phyloP scores from a whole-genome alignment of 208 protist species.

The Acanthamoeba comandoni region DNA sequence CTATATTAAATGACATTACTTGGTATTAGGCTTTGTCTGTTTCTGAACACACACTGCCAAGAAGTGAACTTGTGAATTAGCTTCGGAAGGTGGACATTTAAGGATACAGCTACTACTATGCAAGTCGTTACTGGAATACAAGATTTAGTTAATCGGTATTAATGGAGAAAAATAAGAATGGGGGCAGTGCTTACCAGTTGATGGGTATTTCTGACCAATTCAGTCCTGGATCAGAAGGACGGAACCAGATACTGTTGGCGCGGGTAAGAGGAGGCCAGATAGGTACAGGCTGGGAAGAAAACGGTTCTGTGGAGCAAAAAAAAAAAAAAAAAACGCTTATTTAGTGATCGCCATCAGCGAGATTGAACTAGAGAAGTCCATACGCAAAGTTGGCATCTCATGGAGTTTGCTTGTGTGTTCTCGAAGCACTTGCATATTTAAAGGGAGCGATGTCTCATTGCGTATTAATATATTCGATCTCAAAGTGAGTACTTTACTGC shows the following conservation, averaged over 20 bases:
- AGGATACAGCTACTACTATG: not conserved
- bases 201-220: slow-evolving; percentile 44
- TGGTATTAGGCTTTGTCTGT: slow-evolving; percentile 10
- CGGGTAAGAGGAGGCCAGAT: slow-evolving; percentile 35
- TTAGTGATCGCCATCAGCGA: not conserved
- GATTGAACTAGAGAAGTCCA: not conserved
- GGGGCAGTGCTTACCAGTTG: slow-evolving; percentile 5
- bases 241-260: slow-evolving; percentile 62
- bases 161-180: no score
- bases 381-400: no score
- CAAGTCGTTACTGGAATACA: no score
- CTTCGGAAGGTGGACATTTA: slow-evolving; percentile 25
- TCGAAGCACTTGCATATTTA: slow-evolving; percentile 64
- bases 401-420: no score
- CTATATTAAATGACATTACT: not conserved
- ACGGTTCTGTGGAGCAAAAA: no score
- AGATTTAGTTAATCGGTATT: not conserved
- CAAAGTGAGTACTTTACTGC: slow-evolving; percentile 59
- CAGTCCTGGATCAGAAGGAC: slow-evolving; percentile 7
- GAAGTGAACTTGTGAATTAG: slow-evolving; percentile 24
- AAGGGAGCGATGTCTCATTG: slow-evolving; percentile 45
- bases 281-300: slow-evolving; percentile 54
- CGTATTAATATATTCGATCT: slow-evolving; percentile 55
- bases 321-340: not conserved
- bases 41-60: slow-evolving; percentile 31